Conservation (phyloP, 2,329 filamentous ascomycete genomes). For the Fusarium aywerte region DNA sequence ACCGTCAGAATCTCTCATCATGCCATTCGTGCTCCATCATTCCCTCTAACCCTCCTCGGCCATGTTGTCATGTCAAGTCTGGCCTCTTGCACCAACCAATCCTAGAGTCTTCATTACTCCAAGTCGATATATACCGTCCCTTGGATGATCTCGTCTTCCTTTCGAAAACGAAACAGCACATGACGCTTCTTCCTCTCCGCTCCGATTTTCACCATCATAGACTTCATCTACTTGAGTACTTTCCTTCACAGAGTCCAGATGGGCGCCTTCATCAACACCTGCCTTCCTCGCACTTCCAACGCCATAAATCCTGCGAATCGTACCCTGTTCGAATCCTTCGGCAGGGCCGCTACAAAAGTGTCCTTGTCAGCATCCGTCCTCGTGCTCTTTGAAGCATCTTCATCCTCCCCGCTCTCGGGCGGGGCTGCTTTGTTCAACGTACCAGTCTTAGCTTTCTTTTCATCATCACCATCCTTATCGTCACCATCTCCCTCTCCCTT, state of each 20-base stretch:
- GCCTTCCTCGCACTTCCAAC: conserved; percentile 79
- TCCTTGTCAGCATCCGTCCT: conserved; percentile 55
- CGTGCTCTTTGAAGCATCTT: conserved; percentile 46
- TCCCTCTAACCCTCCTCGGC: conserved; percentile 1
- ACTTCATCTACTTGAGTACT: neutral
- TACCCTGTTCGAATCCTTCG: conserved; percentile 66
- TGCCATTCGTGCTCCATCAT: conserved; percentile 31
- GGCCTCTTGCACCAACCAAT: neutral
- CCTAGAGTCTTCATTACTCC: neutral
- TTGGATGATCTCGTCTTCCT: neutral
- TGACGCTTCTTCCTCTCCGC: conserved; percentile 7
- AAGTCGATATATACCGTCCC: conserved; percentile 15
- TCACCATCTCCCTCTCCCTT: conserved; percentile 57
- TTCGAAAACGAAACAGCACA: neutral
- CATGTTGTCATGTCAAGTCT: conserved; percentile 25
- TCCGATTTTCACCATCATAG: neutral
- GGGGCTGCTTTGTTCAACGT: conserved; percentile 49
- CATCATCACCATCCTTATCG: conserved; percentile 55
- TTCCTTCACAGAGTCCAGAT: conserved; percentile 67
- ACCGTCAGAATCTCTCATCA: conserved; percentile 19
- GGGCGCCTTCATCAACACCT: conserved; percentile 79
- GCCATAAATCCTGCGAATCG: conserved; percentile 80
- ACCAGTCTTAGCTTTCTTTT: conserved; percentile 62
- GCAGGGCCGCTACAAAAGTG: conserved; percentile 49
- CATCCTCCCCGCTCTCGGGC: conserved; percentile 34